phyloP scores from a whole-genome alignment of 2,329 filamentous ascomycete species.

The Fusarium sp. region DNA sequence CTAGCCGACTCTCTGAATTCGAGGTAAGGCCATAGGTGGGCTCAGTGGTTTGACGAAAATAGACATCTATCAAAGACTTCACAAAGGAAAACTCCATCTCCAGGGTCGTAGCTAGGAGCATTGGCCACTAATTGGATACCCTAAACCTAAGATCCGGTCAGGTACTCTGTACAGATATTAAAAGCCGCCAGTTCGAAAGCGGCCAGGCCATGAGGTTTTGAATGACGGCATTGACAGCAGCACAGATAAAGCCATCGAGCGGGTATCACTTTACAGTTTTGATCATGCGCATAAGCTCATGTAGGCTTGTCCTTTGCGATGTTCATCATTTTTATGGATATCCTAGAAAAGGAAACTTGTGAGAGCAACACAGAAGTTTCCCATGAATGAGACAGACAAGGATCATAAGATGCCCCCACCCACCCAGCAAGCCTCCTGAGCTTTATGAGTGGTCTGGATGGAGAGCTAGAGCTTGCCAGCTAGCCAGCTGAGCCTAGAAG shows the following conservation, averaged over 20 bases:
- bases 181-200: background rate
- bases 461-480: slow-evolving; percentile 28
- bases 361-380: slow-evolving; percentile 3
- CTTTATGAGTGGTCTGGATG: slow-evolving; percentile 25
- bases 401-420: slow-evolving; percentile 6
- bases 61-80: background rate
- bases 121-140: slow-evolving; percentile 1
- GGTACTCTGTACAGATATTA: background rate
- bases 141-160: slow-evolving; percentile 13
- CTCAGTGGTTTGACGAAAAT: background rate
- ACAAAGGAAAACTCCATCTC: background rate
- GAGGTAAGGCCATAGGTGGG: no score
- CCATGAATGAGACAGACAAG: slow-evolving; percentile 15
- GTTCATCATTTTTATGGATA: background rate
- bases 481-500: slow-evolving; percentile 31
- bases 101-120: background rate
- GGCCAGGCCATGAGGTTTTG: background rate
- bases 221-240: background rate
- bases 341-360: background rate
- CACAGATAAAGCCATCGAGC: slow-evolving; percentile 10
- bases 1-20: background rate
- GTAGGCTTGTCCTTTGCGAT: background rate
- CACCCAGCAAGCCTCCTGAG: slow-evolving; percentile 17
- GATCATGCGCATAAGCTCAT: background rate
- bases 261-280: background rate